Base-by-base conservation (phyloP, 2,329 filamentous ascomycete species). In the Paecilomyces dactylethromorphus region DNA sequence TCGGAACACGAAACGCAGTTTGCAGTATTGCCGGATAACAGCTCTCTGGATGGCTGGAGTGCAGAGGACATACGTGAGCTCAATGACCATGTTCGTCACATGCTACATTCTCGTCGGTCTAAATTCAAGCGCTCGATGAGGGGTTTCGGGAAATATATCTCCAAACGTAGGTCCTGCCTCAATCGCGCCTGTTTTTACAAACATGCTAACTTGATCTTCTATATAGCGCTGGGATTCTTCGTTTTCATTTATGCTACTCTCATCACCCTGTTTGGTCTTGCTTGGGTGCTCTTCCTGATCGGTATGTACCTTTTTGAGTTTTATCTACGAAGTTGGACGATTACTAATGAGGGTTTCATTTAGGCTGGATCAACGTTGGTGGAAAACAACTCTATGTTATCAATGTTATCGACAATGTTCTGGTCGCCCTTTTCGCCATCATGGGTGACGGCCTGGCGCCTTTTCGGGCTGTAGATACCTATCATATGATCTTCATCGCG, bases 221-320 rank as follows among this genome's bases (percentile, higher is more conserved):
- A 54, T 51, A 32, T 58, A 85, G 82, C 91, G 1, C 80, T 96
- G 39, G 91, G 91, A 1, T 91, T 94, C 69, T 82, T 92, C 57
- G 89, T 96, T 59, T 94, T 90, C 0, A 76, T 95, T 3, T 96
- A 96, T 72, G 91, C 90, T 8, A 87, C 84, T 0, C 79, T 93
- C 21, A 92, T 96, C 65, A 94, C 91, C 0, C 79, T 92, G 0
- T 96, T 95, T 66, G 91, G 91, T 68, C 80, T 93, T 12, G 89
- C 89, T 0, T 96, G 91, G 91, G 91, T 96, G 1, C 82, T 95
- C n/a, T 94, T 93, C 75, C 78, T 95, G 57, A 96, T 96, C 70
- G 90, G 87, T 78, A 73, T 58, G 72, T 60, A 32, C 18, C 15
- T 8, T 18, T 53, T 13, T 12, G 21, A 5, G 26, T 21, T 22